Conservation (phyloP, 2,329 filamentous ascomycete genomes). For the Didymella lethalis region DNA sequence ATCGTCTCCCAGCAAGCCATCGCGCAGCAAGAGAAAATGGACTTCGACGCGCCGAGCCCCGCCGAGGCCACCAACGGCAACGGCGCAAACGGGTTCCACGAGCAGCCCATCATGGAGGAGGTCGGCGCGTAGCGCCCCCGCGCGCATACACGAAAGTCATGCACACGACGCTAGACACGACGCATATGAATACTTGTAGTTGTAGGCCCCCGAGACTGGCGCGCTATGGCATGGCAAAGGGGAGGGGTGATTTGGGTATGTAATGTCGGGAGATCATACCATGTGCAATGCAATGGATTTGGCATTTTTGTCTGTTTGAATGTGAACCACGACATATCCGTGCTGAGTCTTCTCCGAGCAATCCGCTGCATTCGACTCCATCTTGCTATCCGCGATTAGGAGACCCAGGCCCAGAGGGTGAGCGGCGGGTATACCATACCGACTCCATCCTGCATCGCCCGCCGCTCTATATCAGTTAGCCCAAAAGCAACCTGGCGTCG, state of each 20-base stretch:
- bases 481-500: too few relatives aligned
- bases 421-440: too few relatives aligned
- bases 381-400: too few relatives aligned
- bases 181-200: conserved; percentile 18
- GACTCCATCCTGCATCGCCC: too few relatives aligned
- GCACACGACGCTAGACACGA: conserved; percentile 4
- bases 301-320: too few relatives aligned
- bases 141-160: background rate
- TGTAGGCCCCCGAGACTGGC: background rate
- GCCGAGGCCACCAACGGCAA: conserved; percentile 27
- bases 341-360: too few relatives aligned
- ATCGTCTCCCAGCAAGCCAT: conserved; percentile 97
- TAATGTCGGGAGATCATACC: conserved; percentile 5
- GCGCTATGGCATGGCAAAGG: conserved; percentile 4
- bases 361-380: too few relatives aligned
- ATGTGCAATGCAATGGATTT: background rate
- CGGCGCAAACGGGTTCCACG: conserved; percentile 32
- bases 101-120: conserved; percentile 37
- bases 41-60: conserved; percentile 54
- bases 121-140: conserved; percentile 5
- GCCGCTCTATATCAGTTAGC: too few relatives aligned
- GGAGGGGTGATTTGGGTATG: conserved; percentile 4
- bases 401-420: too few relatives aligned
- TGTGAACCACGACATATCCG: too few relatives aligned
- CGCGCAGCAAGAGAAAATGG: conserved; percentile 88